Percentiles rank a stretch among this genome's conserved stretches.
These are phyloP conservation scores for Sclerotinia minor DNA, from an alignment of 2,329 filamentous ascomycete species.

Conservation along the genomic window DNA sequence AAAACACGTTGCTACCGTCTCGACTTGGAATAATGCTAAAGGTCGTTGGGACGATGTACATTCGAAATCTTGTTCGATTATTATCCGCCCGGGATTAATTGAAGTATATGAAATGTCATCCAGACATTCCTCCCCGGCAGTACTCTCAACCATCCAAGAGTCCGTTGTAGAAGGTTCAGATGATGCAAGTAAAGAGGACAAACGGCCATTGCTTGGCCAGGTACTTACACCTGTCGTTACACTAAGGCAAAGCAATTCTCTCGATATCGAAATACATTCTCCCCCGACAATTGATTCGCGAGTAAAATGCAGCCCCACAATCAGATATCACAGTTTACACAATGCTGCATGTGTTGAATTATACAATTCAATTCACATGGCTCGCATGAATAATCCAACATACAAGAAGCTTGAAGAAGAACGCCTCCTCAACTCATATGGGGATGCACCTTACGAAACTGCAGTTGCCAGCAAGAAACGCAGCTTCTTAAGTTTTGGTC, in stretches of 20 bases:
- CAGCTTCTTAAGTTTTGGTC: slow-evolving; percentile 50
- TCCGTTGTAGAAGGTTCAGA: slow-evolving; percentile 20
- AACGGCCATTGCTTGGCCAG: slow-evolving; percentile 62
- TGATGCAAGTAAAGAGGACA: slow-evolving; percentile 37
- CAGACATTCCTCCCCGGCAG: slow-evolving; percentile 31
- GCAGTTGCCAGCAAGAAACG: slow-evolving; percentile 47
- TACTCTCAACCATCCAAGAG: slow-evolving; percentile 22
- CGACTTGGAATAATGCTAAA: slow-evolving; percentile 61
- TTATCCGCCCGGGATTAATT: slow-evolving; percentile 59
- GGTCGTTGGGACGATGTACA: slow-evolving; percentile 61
- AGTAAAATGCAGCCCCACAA: slow-evolving; percentile 65
- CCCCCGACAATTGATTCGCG: slow-evolving; percentile 73
- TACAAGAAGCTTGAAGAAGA: slow-evolving; percentile 71
- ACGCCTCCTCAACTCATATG: slow-evolving; percentile 71
- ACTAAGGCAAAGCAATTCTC: slow-evolving; percentile 82
- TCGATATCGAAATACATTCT: slow-evolving; percentile 93
- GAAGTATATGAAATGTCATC: slow-evolving; percentile 54
- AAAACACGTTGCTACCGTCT: slow-evolving; percentile 55
- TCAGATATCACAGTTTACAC: slow-evolving; percentile 75
- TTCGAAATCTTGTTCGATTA: slow-evolving; percentile 53
- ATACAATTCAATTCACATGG: slow-evolving; percentile 83
- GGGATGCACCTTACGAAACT: slow-evolving; percentile 48
- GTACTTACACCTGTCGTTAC: slow-evolving; percentile 91
- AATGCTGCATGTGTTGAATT: slow-evolving; percentile 76
- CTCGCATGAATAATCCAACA: slow-evolving; percentile 88